Percentiles rank a stretch among this genome's conserved stretches.
phyloP scores from a whole-genome alignment of 345 rosid genomes.

The Raphanus sativus region DNA sequence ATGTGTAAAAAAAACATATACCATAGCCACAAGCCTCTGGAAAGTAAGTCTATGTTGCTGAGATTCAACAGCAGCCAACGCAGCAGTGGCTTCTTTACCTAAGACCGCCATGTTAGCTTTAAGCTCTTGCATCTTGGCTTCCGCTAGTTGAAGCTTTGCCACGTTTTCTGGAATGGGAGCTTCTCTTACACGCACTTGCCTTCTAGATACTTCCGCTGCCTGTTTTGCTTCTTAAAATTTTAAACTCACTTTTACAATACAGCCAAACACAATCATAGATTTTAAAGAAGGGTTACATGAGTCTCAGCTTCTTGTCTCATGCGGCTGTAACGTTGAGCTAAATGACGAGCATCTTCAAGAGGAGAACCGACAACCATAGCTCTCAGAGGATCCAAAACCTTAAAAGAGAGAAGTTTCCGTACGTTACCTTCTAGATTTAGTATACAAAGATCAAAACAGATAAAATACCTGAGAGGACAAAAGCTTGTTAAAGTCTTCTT shows the following conservation, averaged over 20 bases:
- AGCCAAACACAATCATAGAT: neutral
- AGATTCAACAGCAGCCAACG: constrained; percentile 92
- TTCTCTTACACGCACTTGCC: constrained; percentile 82
- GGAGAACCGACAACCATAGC: constrained; percentile 79
- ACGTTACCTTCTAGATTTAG: too few species aligned
- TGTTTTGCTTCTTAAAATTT: constrained; percentile 43
- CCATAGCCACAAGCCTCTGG: constrained; percentile 94
- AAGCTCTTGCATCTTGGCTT: constrained; percentile 78
- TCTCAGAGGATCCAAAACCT: constrained; percentile 85
- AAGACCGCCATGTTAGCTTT: constrained; percentile 93
- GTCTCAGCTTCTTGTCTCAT: constrained; percentile 98
- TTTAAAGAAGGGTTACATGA: constrained; percentile 50
- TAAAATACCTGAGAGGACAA: constrained; percentile 63
- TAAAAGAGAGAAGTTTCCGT: neutral
- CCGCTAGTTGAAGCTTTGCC: constrained; percentile 84
- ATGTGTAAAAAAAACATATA: constrained; percentile 28
- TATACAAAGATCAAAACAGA: too few species aligned
- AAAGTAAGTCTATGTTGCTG: constrained; percentile 91
- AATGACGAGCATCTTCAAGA: constrained; percentile 93
- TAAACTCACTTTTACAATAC: constrained; percentile 33
- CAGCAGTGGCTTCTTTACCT: constrained; percentile 96
- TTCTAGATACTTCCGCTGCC: constrained; percentile 77
- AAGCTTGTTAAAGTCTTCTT: constrained; percentile 71
- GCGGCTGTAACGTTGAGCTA: constrained; percentile 96
- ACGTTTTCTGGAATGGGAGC: constrained; percentile 85